These are phyloP conservation scores for Phytophthora gonapodyides DNA, from an alignment of 352 stramenopile species.

Conservation along the genomic window DNA sequence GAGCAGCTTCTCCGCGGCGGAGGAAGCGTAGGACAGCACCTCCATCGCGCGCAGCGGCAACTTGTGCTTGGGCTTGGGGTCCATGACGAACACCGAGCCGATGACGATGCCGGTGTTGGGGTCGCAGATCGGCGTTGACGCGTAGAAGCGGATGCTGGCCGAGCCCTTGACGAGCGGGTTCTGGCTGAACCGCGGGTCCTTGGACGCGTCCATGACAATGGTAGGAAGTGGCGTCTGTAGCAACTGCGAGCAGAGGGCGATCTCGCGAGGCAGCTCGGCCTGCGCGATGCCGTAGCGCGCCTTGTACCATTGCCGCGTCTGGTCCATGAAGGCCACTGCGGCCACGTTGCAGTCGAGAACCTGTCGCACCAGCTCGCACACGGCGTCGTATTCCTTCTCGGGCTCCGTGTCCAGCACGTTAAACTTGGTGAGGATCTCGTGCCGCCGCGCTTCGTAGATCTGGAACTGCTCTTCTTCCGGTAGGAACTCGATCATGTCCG, in stretches of 20 bases:
- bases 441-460: conserved; percentile 51
- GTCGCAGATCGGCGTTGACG: conserved; percentile 72
- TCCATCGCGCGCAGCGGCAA: conserved; percentile 64
- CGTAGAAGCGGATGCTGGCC: conserved; percentile 94
- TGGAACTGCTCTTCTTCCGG: conserved; percentile 47
- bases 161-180: conserved; percentile 90
- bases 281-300: conserved; percentile 72
- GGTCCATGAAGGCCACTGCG: conserved; percentile 70
- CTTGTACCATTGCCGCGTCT: conserved; percentile 73
- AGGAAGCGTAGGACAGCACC: conserved; percentile 68
- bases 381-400: conserved; percentile 70
- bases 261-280: conserved; percentile 56
- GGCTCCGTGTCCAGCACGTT: conserved; percentile 47
- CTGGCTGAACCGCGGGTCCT: conserved; percentile 83
- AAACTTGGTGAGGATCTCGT: conserved; percentile 49
- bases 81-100: conserved; percentile 86
- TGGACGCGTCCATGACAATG: conserved; percentile 79
- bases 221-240: conserved; percentile 54
- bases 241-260: conserved; percentile 70
- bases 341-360: conserved; percentile 65
- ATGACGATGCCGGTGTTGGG: conserved; percentile 58
- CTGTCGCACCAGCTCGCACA: conserved; percentile 71
- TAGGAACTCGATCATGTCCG: conserved; percentile 50
- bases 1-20: conserved; percentile 57
- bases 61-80: conserved; percentile 52